Conservation (phyloP, 768 basidiomycete genomes). For the Lactifluus subvellereus region DNA sequence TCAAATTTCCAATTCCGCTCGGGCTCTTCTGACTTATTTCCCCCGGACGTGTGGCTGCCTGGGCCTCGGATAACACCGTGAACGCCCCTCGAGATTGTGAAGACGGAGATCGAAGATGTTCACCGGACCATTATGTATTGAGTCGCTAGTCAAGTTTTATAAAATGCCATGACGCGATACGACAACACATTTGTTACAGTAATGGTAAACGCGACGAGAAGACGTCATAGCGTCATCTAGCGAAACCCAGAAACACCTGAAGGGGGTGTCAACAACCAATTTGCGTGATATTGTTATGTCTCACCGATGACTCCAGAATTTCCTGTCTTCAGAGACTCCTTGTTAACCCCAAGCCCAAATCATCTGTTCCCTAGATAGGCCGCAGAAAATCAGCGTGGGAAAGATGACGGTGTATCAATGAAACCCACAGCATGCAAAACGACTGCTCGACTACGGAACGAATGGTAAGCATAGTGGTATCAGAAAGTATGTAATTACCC, state of each 20-base stretch:
- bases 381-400: background rate
- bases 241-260: constrained; percentile 1
- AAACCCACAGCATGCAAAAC: constrained; percentile 63
- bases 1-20: too few species aligned
- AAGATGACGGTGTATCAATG: constrained; percentile 1
- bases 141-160: too few species aligned
- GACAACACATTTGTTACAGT: too few species aligned
- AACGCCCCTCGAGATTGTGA: too few species aligned
- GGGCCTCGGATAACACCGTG: too few species aligned
- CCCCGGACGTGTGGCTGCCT: too few species aligned
- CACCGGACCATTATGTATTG: too few species aligned
- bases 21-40: too few species aligned
- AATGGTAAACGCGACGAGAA: background rate
- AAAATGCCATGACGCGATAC: too few species aligned
- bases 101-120: too few species aligned
- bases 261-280: background rate
- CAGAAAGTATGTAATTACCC: constrained; percentile 43
- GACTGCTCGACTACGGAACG: constrained; percentile 49
- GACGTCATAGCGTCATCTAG: background rate
- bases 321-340: constrained; percentile 71
- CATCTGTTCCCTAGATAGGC: constrained; percentile 60
- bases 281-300: background rate
- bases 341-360: constrained; percentile 65
- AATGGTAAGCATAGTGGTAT: background rate
- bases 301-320: constrained; percentile 76